A percentile compares a stretch with the other conserved stretches of the same genome.
Evolutionary conservation across 441 rosid species (phyloP).

Genomic region (Corymbia citriodora): DNA sequence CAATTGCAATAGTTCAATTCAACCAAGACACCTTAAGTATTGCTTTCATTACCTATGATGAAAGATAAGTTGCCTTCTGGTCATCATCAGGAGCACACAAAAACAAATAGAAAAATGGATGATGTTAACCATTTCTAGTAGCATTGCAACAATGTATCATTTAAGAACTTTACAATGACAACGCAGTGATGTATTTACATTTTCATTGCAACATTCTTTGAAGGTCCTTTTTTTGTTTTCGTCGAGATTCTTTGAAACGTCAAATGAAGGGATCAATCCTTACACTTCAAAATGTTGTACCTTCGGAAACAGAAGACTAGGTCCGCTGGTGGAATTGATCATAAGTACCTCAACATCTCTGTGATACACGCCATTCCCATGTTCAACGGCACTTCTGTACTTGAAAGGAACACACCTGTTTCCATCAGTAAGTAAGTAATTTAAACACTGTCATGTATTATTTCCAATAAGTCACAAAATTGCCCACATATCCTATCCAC

Average conservation of each 20-base stretch:
- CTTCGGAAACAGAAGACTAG: constrained; percentile 16
- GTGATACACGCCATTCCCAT: not conserved
- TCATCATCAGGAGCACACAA: not conserved
- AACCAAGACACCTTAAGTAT: not conserved
- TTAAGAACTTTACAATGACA: not conserved
- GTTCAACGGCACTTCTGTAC: not conserved
- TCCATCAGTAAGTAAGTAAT: not conserved
- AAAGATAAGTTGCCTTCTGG: not conserved
- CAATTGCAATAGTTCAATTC: no score
- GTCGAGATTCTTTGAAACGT: not conserved
- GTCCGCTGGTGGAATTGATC: constrained; percentile 10
- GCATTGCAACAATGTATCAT: not conserved
- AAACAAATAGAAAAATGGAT: not conserved
- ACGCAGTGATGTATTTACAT: not conserved
- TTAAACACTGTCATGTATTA: not conserved
- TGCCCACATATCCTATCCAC: not conserved
- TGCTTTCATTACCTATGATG: not conserved
- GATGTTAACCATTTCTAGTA: not conserved
- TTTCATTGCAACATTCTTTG: not conserved
- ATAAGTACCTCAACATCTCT: constrained; percentile 7
- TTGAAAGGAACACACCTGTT: constrained; percentile 7
- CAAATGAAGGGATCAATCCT: not conserved
- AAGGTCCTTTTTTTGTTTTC: not conserved
- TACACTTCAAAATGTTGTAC: not conserved
- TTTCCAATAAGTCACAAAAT: not conserved